Conservation (phyloP, 345 rosid species). For the Gossypium australe region DNA sequence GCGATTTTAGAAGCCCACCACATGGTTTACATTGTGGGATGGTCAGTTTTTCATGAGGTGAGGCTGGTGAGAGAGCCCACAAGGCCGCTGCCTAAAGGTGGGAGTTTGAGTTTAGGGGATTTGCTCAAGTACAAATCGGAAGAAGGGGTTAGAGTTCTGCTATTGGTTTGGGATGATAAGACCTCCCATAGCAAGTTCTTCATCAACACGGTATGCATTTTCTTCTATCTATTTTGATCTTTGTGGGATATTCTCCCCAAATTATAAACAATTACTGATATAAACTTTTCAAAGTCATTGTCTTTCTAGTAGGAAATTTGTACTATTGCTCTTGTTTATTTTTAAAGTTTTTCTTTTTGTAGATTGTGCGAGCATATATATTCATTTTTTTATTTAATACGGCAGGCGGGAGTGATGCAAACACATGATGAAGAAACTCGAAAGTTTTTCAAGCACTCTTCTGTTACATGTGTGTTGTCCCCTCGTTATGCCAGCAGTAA, state of each 20-base stretch:
- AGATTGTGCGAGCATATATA: too few species aligned
- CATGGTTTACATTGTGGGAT: conserved; percentile 69
- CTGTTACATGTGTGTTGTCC: conserved; percentile 62
- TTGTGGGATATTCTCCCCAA: neutral
- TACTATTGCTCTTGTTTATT: too few species aligned
- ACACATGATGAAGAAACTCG: conserved; percentile 80
- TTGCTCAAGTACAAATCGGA: conserved; percentile 70
- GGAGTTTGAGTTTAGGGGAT: conserved; percentile 61
- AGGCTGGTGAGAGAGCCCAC: conserved; percentile 66
- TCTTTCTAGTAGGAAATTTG: too few species aligned
- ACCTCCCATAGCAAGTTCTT: conserved; percentile 74
- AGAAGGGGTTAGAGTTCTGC: conserved; percentile 78
- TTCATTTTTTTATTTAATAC: too few species aligned
- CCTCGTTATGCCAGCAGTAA: conserved; percentile 81
- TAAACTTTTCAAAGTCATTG: too few species aligned
- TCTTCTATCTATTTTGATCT: too few species aligned
- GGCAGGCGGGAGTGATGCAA: conserved; percentile 51
- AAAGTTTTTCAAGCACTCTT: conserved; percentile 67
- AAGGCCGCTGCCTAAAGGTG: conserved; percentile 53
- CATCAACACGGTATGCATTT: conserved; percentile 3
- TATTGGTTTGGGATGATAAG: conserved; percentile 90
- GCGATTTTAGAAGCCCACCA: conserved; percentile 83
- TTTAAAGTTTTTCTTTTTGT: too few species aligned
- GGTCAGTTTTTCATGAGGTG: conserved; percentile 81
- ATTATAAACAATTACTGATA: neutral